Base-by-base conservation (phyloP, 140 eudicot species). In the Bidens hawaiensis region DNA sequence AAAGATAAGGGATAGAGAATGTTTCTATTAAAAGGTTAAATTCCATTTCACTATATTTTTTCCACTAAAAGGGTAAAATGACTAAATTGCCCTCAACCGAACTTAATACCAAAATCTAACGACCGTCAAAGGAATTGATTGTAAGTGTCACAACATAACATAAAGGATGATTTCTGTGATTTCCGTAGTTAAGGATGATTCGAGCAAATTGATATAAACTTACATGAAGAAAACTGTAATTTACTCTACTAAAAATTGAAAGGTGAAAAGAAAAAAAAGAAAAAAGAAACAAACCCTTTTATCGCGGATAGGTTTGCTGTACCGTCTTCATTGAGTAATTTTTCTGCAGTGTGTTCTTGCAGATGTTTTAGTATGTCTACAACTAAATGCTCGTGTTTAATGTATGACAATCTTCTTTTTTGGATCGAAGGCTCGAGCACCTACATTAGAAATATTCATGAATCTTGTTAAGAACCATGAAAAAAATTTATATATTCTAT, bases 341-440 rank as follows among this genome's bases (percentile, higher is more conserved):
- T 80, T 49, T 78, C 95, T 30, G 59, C 43, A 3, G 82, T 74
- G 53, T 70, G 84, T 24, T 76, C 57, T 55, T 85, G 89, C 24
- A 85, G 53, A 65, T 85, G 83, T 62, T 75, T 80, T 41, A 86
- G 78, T 43, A 86, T 70, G 70, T 86, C 90, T 17, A 83, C 75
- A 6, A 83, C 81, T 24, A 86, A 67, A 60, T 83, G 87, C 87
- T 86, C 85, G 62, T 83, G 87, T 65, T 72, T 75, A 54, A 86
- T 64, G 55, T 80, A 86, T 16, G 81, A 67, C 19, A 86, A 71
- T 40, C 81, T 72, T 64, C 95, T 65, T 56, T 62, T 67, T 21
- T 83, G 95, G 75, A 86, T 83, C 69, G 85, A 86, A 61, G 90
- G 95, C 71, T 86, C 76, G 19, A 83, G 81, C 58, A 75, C 72